Evolutionary conservation across 192 early-diverging fungal genomes (phyloP).

Genomic region (Mortierella claussenii): DNA sequence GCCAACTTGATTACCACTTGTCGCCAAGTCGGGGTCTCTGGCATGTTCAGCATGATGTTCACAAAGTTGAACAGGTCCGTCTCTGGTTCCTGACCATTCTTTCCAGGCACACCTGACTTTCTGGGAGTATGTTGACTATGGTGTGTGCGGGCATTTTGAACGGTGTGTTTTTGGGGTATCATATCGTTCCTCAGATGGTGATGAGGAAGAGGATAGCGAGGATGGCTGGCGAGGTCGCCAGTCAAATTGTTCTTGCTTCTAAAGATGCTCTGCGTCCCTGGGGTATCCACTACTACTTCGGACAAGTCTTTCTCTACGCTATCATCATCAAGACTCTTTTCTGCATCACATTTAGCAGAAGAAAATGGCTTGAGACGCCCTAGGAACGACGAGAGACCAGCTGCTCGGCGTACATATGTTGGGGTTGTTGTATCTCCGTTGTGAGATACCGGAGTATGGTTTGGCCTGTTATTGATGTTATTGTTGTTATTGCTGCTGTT

Average conservation of each 20-base stretch:
- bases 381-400: not conserved
- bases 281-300: not conserved
- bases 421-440: not conserved
- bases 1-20: slow-evolving; percentile 23
- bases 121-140: not conserved
- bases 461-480: not conserved
- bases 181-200: slow-evolving; percentile 21
- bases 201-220: not conserved
- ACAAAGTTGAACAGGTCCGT: slow-evolving; percentile 48
- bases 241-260: slow-evolving; percentile 32
- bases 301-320: too few relatives aligned
- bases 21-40: slow-evolving; percentile 22
- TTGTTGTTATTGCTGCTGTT: slow-evolving; percentile 4
- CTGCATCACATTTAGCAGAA: too few relatives aligned
- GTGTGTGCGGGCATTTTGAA: too few relatives aligned
- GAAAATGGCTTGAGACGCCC: slow-evolving; percentile 4
- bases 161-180: slow-evolving; percentile 9
- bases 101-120: slow-evolving; percentile 42
- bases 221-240: too few relatives aligned
- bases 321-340: too few relatives aligned
- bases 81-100: slow-evolving; percentile 42
- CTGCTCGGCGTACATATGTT: too few relatives aligned
- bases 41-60: slow-evolving; percentile 42
- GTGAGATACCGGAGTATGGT: slow-evolving; percentile 4
- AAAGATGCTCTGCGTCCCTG: not conserved